Evolutionary conservation across 2,329 filamentous ascomycete genomes (phyloP).

Genomic region (Colletotrichum nymphaeae): DNA sequence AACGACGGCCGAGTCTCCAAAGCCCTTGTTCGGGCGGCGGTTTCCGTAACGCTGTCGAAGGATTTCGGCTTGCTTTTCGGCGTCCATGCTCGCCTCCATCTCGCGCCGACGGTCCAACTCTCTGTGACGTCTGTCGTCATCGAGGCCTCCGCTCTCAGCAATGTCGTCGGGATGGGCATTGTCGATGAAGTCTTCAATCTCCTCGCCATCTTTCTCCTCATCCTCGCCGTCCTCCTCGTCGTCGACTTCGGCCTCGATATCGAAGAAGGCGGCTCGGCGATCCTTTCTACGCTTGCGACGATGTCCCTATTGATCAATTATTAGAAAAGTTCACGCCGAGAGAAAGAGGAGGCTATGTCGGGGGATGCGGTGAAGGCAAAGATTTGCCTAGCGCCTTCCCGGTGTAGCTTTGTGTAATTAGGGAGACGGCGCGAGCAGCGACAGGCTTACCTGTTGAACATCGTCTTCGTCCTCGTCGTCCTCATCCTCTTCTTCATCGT

Average conservation of each 20-base stretch:
- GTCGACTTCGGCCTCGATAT: slow-evolving; percentile 98
- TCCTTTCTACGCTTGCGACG: slow-evolving; percentile 86
- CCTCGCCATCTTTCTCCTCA: slow-evolving; percentile 89
- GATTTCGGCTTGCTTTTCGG: slow-evolving; percentile 90
- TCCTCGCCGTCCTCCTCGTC: slow-evolving; percentile 91
- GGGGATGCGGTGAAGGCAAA: not conserved
- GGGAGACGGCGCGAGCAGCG: not conserved
- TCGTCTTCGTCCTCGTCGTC: slow-evolving; percentile 72
- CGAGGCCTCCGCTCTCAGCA: slow-evolving; percentile 80
- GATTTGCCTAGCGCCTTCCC: not conserved
- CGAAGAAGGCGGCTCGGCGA: slow-evolving; percentile 87
- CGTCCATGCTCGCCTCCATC: slow-evolving; percentile 87
- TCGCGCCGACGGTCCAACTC: slow-evolving; percentile 95
- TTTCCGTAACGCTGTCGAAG: slow-evolving; percentile 90
- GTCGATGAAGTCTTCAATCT: slow-evolving; percentile 85
- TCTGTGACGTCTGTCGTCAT: slow-evolving; percentile 91
- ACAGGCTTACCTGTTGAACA: slow-evolving; percentile 68
- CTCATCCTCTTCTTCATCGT: slow-evolving; percentile 50
- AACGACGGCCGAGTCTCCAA: slow-evolving; percentile 79
- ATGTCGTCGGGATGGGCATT: slow-evolving; percentile 93
- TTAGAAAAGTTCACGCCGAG: not conserved
- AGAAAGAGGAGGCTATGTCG: not conserved
- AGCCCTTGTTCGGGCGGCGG: slow-evolving; percentile 72
- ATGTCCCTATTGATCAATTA: slow-evolving; percentile 59
- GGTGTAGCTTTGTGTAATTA: no score